These are phyloP conservation scores for Botrytis tulipae DNA, from an alignment of 2,329 filamentous ascomycete species.

Conservation along the genomic window DNA sequence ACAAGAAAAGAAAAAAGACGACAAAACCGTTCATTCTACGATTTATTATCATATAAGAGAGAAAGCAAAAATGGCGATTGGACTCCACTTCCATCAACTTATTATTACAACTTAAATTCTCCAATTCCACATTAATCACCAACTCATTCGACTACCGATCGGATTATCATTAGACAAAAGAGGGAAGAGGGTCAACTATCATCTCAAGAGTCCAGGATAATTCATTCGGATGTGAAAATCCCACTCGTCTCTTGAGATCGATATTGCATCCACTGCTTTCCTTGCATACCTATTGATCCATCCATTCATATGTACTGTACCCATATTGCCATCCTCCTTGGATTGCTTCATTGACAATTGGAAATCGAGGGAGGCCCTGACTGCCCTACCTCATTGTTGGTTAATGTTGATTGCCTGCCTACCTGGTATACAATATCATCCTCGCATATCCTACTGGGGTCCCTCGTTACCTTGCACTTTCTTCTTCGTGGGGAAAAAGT, in stretches of 20 bases:
- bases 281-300: background rate
- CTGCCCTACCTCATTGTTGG: background rate
- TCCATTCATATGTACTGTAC: background rate
- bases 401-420: constrained; percentile 9
- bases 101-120: constrained; percentile 25
- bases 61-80: background rate
- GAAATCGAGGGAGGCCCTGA: background rate
- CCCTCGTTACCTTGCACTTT: constrained; percentile 12
- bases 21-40: background rate
- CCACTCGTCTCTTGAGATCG: background rate
- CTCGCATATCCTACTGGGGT: constrained; percentile 17
- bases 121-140: constrained; percentile 15
- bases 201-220: constrained; percentile 7
- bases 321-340: background rate
- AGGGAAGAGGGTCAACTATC: constrained; percentile 12
- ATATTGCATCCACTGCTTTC: background rate
- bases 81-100: constrained; percentile 2
- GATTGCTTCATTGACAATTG: background rate
- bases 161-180: constrained; percentile 23
- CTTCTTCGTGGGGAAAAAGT: constrained; percentile 12
- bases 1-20: background rate
- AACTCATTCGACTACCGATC: constrained; percentile 7
- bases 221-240: constrained; percentile 5
- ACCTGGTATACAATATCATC: constrained; percentile 6
- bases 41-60: background rate